phyloP scores from a whole-genome alignment of 2,329 filamentous ascomycete genomes.

The Cordyceps tenuipes region DNA sequence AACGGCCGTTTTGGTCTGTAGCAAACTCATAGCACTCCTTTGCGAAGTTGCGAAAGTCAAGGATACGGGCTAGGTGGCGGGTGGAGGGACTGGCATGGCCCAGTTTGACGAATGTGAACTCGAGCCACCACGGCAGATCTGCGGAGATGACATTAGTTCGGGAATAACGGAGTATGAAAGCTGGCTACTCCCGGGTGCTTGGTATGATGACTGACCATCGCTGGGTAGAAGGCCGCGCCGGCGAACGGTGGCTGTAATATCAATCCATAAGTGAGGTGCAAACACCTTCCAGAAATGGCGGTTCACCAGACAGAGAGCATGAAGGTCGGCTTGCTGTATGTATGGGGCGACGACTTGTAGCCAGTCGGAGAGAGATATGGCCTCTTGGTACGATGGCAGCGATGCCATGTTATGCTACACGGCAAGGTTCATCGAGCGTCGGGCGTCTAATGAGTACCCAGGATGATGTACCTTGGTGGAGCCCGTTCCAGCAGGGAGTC shows the following conservation, averaged over 20 bases:
- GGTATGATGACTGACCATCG: constrained; percentile 30
- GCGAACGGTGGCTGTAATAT: constrained; percentile 35
- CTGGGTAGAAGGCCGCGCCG: constrained; percentile 33
- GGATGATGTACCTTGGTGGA: not conserved
- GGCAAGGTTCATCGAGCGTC: not conserved
- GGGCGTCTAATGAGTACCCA: not conserved
- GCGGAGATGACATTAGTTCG: not conserved
- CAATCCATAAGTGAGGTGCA: constrained; percentile 44
- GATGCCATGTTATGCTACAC: constrained; percentile 18
- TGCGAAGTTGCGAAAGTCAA: constrained; percentile 41
- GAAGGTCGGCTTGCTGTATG: constrained; percentile 32
- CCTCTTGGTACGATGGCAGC: constrained; percentile 48
- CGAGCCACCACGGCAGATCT: constrained; percentile 43
- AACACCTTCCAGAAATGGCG: constrained; percentile 40
- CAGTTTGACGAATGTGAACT: constrained; percentile 36
- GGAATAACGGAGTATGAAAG: not conserved
- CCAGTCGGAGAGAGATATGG: constrained; percentile 39
- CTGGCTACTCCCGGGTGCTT: not conserved
- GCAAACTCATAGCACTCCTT: constrained; percentile 32
- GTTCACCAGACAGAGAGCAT: constrained; percentile 40
- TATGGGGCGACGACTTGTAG: constrained; percentile 39
- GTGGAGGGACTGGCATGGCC: constrained; percentile 27
- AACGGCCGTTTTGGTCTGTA: constrained; percentile 28
- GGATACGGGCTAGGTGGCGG: constrained; percentile 33
- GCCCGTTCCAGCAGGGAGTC: not conserved